phyloP scores from a whole-genome alignment of 176 grass and related monocot species.

The Bonia amplexicaulis region DNA sequence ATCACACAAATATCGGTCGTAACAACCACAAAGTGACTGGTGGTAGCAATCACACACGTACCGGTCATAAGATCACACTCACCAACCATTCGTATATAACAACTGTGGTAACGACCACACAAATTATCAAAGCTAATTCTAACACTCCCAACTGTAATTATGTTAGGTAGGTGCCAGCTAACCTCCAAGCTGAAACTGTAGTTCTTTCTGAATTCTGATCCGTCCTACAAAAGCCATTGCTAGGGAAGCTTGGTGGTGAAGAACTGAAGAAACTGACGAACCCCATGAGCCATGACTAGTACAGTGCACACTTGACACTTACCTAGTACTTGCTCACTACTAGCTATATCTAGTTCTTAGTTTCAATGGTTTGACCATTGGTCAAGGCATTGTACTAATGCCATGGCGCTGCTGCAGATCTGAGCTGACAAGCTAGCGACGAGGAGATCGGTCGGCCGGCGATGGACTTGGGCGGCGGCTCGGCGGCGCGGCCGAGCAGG shows the following conservation, averaged over 20 bases:
- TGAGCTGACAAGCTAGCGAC: background rate
- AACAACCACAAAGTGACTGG: too few species aligned
- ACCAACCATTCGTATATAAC: too few species aligned
- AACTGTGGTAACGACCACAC: too few species aligned
- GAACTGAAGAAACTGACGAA: background rate
- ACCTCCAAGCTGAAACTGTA: slow-evolving; percentile 31
- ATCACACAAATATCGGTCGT: too few species aligned
- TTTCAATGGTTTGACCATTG: background rate
- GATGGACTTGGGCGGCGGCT: background rate
- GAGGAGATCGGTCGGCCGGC: background rate
- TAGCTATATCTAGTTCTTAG: background rate
- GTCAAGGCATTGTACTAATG: background rate
- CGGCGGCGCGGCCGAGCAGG: slow-evolving; percentile 37
- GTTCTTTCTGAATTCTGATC: background rate
- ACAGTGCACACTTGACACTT: too few species aligned
- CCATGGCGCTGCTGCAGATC: slow-evolving; percentile 20
- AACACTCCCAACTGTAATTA: background rate
- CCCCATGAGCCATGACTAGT: background rate
- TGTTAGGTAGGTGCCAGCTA: background rate
- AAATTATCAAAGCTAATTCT: too few species aligned
- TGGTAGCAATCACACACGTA: too few species aligned
- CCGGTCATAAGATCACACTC: too few species aligned
- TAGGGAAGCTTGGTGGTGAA: background rate
- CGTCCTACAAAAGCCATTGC: background rate
- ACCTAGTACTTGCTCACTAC: background rate